Evolutionary conservation across 495 filamentous ascomycete species (phyloP).

Genomic region (Glutinoglossum americanum): DNA sequence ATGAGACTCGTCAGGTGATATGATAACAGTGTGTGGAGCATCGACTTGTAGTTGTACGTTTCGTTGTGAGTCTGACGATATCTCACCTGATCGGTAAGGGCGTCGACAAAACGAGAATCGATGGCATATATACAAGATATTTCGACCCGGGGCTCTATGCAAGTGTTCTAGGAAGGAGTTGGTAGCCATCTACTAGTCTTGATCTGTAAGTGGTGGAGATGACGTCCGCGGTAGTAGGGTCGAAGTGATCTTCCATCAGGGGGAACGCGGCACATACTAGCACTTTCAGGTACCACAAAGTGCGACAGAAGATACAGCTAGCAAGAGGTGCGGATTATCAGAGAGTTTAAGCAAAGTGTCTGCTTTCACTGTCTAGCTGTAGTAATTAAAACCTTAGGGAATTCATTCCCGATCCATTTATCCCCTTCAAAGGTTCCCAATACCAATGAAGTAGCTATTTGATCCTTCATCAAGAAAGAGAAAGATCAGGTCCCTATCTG

Average conservation of each 20-base stretch:
- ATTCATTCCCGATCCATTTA: no score
- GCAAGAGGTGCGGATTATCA: neutral
- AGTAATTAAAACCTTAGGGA: no score
- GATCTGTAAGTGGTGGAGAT: neutral
- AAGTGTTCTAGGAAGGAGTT: constrained; percentile 1
- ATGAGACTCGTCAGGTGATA: constrained; percentile 4
- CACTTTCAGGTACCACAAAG: neutral
- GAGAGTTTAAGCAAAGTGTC: neutral
- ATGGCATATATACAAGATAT: constrained; percentile 1
- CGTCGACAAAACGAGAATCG: constrained; percentile 1
- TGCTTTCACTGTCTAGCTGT: neutral
- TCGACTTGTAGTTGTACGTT: neutral
- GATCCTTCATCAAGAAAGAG: no score
- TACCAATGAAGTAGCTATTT: no score
- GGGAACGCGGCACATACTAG: no score
- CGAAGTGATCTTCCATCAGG: constrained; percentile 4
- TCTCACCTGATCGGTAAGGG: constrained; percentile 2
- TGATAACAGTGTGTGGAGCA: neutral
- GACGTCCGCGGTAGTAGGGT: neutral
- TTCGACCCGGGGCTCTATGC: constrained; percentile 1
- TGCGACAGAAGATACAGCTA: neutral
- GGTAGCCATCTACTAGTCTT: neutral
- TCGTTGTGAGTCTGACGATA: neutral
- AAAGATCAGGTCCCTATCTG: no score
- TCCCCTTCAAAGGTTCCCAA: no score